These are phyloP conservation scores for Diplodia intermedia DNA, from an alignment of 2,329 filamentous ascomycete genomes.

Conservation along the genomic window DNA sequence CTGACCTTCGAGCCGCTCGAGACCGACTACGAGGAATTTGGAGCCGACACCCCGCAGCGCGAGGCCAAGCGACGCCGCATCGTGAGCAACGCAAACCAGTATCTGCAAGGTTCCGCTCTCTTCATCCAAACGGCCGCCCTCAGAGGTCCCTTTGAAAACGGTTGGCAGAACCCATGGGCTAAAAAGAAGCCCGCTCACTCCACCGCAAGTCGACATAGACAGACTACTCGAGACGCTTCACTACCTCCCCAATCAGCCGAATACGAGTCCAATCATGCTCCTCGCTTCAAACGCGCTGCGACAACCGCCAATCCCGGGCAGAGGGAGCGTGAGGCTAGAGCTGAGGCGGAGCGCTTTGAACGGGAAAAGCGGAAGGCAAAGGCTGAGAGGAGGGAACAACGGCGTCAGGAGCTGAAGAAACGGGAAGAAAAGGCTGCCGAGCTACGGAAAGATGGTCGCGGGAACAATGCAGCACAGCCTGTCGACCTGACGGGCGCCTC, in stretches of 20 bases:
- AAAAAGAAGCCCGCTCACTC: slow-evolving; percentile 11
- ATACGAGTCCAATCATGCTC: not conserved
- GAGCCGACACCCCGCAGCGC: slow-evolving; percentile 41
- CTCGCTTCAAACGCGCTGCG: not conserved
- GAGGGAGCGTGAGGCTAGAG: slow-evolving; percentile 2
- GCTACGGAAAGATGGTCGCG: slow-evolving; percentile 13
- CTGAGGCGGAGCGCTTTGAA: slow-evolving; percentile 5
- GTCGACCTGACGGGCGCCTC: slow-evolving; percentile 7
- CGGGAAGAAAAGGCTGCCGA: slow-evolving; percentile 16
- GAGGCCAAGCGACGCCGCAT: slow-evolving; percentile 62
- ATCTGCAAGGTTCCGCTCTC: slow-evolving; percentile 63
- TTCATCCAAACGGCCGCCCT: slow-evolving; percentile 67
- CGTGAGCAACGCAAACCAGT: slow-evolving; percentile 65
- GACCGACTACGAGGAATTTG: not conserved
- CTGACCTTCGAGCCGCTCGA: slow-evolving; percentile 9
- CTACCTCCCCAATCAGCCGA: not conserved
- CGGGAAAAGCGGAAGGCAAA: slow-evolving; percentile 5
- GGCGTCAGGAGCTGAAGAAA: not conserved
- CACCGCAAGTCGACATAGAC: not conserved
- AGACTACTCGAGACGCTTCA: not conserved
- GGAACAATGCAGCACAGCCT: slow-evolving; percentile 1
- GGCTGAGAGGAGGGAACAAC: slow-evolving; percentile 8
- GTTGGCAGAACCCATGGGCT: slow-evolving; percentile 49
- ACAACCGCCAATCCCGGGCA: not conserved
- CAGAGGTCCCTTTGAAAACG: slow-evolving; percentile 64